These are phyloP conservation scores for Aspergillus baeticus DNA, from an alignment of 495 filamentous ascomycete genomes.

Conservation along the genomic window DNA sequence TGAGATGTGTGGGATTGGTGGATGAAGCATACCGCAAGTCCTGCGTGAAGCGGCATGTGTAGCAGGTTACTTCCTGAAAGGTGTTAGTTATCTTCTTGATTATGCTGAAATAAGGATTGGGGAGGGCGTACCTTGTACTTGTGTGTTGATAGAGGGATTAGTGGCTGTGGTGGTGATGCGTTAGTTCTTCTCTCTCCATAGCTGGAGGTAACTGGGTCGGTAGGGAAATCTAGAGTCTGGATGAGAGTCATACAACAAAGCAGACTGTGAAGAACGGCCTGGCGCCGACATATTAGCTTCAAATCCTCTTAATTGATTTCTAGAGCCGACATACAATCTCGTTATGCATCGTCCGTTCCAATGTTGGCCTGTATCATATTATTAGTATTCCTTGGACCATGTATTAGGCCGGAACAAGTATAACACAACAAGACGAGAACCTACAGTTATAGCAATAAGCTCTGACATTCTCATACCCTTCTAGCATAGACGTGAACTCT, in stretches of 20 bases:
- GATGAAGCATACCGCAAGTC: constrained; percentile 43
- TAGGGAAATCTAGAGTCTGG: not conserved
- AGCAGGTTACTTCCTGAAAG: constrained; percentile 49
- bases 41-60: constrained; percentile 53
- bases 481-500: constrained; percentile 53
- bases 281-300: constrained; percentile 15
- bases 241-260: constrained; percentile 43
- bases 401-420: not conserved
- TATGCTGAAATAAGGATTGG: not conserved
- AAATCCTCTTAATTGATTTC: not conserved
- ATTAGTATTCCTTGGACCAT: constrained; percentile 15
- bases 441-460: constrained; percentile 56
- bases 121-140: constrained; percentile 46
- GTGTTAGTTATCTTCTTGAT: constrained; percentile 14
- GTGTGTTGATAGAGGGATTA: constrained; percentile 49
- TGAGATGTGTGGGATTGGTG: not conserved
- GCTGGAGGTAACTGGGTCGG: not conserved
- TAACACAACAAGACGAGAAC: constrained; percentile 11
- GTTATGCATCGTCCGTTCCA: constrained; percentile 53
- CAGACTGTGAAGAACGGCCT: constrained; percentile 57
- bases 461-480: constrained; percentile 54
- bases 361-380: constrained; percentile 39
- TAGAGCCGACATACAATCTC: constrained; percentile 41
- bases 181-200: not conserved
- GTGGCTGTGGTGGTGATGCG: constrained; percentile 31